A percentile compares a stretch with the other conserved stretches of the same genome.
Evolutionary conservation across 805 yeast genomes (phyloP).

Genomic region (Hanseniaspora clermontiae): DNA sequence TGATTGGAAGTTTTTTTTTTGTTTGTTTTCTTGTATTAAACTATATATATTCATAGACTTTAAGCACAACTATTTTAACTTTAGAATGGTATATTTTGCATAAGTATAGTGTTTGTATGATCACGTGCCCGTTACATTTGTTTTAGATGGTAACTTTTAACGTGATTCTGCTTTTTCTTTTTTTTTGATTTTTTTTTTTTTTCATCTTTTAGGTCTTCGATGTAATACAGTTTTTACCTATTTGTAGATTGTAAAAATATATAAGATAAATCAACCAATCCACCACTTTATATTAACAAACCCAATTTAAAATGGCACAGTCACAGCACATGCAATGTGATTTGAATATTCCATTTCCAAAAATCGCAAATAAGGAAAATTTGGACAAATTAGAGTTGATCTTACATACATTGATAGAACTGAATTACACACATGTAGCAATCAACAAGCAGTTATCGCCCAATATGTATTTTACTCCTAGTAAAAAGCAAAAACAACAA

Average conservation of each 20-base stretch:
- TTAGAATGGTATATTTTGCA: no score
- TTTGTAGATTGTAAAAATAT: no score
- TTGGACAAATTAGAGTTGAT: conserved; percentile 34
- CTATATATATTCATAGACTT: neutral
- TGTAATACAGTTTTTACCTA: no score
- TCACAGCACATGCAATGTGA: conserved; percentile 40
- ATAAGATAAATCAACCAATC: neutral
- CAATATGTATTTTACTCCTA: conserved; percentile 42
- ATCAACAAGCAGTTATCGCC: conserved; percentile 51
- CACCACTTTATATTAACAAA: no score
- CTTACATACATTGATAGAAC: conserved; percentile 39
- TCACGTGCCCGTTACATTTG: no score
- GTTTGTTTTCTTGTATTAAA: neutral
- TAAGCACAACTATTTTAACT: no score
- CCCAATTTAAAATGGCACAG: neutral
- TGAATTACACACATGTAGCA: conserved; percentile 70
- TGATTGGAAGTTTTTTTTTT: no score
- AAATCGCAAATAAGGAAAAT: conserved; percentile 31
- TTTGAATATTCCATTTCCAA: conserved; percentile 66
- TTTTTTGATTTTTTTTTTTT: no score
- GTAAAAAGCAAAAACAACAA: conserved; percentile 32
- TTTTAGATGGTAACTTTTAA: no score
- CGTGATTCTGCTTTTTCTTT: no score
- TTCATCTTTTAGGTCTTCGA: no score
- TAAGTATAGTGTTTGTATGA: no score